Base-by-base conservation (phyloP, 345 rosid species). In the Hibiscus mutabilis region DNA sequence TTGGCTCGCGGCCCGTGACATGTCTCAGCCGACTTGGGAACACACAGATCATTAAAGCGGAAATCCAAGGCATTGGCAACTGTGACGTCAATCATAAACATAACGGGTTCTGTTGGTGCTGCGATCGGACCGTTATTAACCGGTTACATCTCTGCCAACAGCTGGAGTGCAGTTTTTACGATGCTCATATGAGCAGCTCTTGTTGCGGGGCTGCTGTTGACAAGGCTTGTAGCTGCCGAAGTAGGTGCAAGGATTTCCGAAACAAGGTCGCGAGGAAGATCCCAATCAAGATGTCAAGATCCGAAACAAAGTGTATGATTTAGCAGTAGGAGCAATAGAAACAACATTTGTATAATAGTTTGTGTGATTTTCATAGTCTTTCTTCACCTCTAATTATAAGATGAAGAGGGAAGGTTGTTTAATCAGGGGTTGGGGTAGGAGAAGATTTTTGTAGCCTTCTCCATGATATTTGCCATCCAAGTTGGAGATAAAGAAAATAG, bases 91-190 rank as follows among this genome's bases (percentile, higher is more conserved):
- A 95, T 95, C 19, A 92, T 95, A 51, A 97, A 95, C 37, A 98
- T 98, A 63, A 95, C 99, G 0, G 99, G 99, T 70, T 95, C 99
- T 0, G 84, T 95, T 1, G 99, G 99, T 55, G 99, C 99, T 3
- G 98, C 99, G 21, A 79, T 95, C 49, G 99, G 98, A n/a, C 99
- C 99, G 2, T 37, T 95, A 24, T 44, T 95, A 57, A 90, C 99
- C 0, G 98, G 98, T 40, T 95, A 92, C 67, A 90, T 95, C 49
- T 95, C 97, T 2, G 79, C 90, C 2, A 84, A 69, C 79, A 92
- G 98, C 80, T 95, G 99, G 99, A 84, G 73, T 4, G 87, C 88
- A 8, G 99, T 95, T 74, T 95, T 92, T 79, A 78, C 90, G 0
- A 92, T 95, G 98, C 81, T 95, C 73, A 95, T 95, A 97, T 92